phyloP scores from a whole-genome alignment of 2,329 filamentous ascomycete species.

The Penicillium sp. region DNA sequence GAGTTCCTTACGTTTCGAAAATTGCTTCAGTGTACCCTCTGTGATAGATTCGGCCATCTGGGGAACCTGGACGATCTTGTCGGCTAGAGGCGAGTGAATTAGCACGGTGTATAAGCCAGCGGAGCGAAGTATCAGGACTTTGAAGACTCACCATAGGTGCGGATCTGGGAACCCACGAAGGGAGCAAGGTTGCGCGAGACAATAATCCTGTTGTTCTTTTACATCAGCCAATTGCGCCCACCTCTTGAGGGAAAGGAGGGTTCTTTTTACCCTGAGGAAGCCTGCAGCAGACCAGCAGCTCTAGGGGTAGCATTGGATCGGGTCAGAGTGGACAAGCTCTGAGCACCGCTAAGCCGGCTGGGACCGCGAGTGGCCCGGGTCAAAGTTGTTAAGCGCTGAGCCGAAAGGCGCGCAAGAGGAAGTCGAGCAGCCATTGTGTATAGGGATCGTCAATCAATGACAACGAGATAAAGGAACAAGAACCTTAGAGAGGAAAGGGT shows the following conservation, averaged over 20 bases:
- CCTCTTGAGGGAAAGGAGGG: background rate
- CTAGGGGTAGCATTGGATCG: slow-evolving; percentile 19
- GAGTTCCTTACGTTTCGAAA: slow-evolving; percentile 67
- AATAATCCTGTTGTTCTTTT: slow-evolving; percentile 22
- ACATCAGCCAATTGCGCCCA: slow-evolving; percentile 6
- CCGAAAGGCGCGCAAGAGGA: slow-evolving; percentile 36
- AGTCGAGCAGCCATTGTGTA: slow-evolving; percentile 42
- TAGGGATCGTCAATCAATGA: background rate
- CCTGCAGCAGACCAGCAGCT: slow-evolving; percentile 27
- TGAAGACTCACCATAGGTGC: slow-evolving; percentile 36
- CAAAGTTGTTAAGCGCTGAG: slow-evolving; percentile 32
- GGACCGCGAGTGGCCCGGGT: slow-evolving; percentile 29
- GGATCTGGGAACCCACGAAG: slow-evolving; percentile 32
- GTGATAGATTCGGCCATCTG: slow-evolving; percentile 99
- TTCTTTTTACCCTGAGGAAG: slow-evolving; percentile 27
- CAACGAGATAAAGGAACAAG: slow-evolving; percentile 1
- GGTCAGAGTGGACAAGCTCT: slow-evolving; percentile 29
- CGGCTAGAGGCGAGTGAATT: slow-evolving; percentile 53
- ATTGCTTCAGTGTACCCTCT: slow-evolving; percentile 95
- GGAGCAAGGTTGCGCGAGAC: slow-evolving; percentile 26
- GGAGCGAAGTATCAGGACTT: background rate
- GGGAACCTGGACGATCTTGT: slow-evolving; percentile 87
- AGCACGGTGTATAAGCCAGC: background rate
- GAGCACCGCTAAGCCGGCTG: slow-evolving; percentile 21
- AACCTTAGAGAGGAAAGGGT: background rate